Evolutionary conservation across 306 rosid species (phyloP), one percentile per base, ranked within the genome.

Genomic region (Lathyrus tuberosus): DNA sequence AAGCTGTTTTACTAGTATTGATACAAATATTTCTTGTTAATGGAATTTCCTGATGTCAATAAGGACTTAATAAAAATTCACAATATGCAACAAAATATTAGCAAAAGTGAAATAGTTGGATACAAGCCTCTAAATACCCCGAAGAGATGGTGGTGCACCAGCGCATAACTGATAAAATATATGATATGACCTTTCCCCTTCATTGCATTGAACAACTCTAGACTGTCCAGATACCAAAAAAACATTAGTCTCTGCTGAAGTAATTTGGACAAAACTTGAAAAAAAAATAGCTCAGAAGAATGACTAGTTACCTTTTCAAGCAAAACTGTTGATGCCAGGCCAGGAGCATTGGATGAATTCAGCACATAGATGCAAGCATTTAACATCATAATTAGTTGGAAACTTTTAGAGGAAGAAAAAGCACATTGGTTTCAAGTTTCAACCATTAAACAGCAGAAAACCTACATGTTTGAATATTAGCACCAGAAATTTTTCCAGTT

Each of bases 81-180:
- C 58, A 20, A 58, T 30, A 70, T 59, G 70, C 47, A 75, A 75
- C 66, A 70, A 28, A 65, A 64, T 44, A 76, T 30, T 62, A 17
- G 37, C 24, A 59, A 3, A 40, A 48, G 30, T 31, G 65, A 30
- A 74, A 52, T 44, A 46, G 62, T 52, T n/a, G 28, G 17, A 12
- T 57, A 74, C 40, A 80, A 33, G 66, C 28, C 47, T 31, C 20
- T 35, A 33, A 43, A 69, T 80, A 89, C 95, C 93, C 81, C 83
- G 82, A 14, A 90, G 86, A 52, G 83, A 66, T 70, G 85, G 80
- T 35, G 98, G 84, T 82, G 96, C 96, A 70, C 96, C 98, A 68
- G 88, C 90, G 76, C 98, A 92, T 11, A 92, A 86, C 84, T 89
- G 91, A 83, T 92, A 92, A 86, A 92, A 92, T 76, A 92, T 92